phyloP scores from a whole-genome alignment of 495 filamentous ascomycete species.

The Neurospora sp. region DNA sequence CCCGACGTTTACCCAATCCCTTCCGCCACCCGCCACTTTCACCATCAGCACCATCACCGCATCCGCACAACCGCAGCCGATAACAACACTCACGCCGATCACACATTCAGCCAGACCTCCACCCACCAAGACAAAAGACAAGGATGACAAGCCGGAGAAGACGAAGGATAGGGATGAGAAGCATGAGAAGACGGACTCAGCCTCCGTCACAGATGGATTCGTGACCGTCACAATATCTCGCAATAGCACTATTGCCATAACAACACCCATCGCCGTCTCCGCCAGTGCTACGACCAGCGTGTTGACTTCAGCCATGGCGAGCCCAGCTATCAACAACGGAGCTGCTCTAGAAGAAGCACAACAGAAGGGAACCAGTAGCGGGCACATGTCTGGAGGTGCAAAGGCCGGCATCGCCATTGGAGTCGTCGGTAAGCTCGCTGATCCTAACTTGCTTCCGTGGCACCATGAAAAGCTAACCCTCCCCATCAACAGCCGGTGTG shows the following conservation, averaged over 20 bases:
- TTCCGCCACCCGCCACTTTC: background rate
- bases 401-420: conserved; percentile 15
- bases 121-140: background rate
- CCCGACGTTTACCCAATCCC: background rate
- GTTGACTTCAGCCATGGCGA: background rate
- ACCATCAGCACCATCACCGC: background rate
- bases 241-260: background rate
- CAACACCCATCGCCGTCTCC: background rate
- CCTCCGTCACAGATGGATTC: background rate
- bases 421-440: conserved; percentile 4
- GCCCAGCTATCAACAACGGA: background rate
- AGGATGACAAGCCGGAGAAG: background rate
- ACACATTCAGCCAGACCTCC: background rate
- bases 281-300: background rate
- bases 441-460: background rate
- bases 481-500: background rate
- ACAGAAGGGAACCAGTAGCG: background rate
- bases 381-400: conserved; percentile 1
- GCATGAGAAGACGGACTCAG: background rate
- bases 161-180: background rate
- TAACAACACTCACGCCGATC: background rate
- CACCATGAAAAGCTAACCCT: background rate
- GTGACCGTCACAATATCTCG: background rate
- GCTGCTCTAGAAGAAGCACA: background rate
- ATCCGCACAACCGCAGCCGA: background rate